Conservation (phyloP, 2,329 filamentous ascomycete genomes). For the Dactylellina drechsleri region DNA sequence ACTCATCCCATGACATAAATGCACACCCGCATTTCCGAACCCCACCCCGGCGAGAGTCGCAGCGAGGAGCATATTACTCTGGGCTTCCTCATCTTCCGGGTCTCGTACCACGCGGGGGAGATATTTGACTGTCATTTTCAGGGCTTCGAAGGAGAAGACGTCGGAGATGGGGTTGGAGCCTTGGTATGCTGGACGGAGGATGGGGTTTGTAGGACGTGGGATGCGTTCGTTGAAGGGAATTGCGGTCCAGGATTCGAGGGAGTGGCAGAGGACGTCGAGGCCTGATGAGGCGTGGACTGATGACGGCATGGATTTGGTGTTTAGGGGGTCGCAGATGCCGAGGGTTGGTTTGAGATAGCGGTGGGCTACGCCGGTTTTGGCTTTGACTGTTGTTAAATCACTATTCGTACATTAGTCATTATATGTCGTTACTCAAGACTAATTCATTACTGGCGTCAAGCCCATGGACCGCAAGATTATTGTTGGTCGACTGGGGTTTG, state of each 20-base stretch:
- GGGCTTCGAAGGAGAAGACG: slow-evolving; percentile 90
- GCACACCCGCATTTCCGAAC: slow-evolving; percentile 96
- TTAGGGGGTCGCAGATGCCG: slow-evolving; percentile 82
- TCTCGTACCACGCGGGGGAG: slow-evolving; percentile 86
- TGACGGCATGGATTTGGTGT: slow-evolving; percentile 94
- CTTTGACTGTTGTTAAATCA: slow-evolving; percentile 85
- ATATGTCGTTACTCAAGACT: no score
- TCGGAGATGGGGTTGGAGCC: slow-evolving; percentile 97
- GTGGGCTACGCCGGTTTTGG: slow-evolving; percentile 96
- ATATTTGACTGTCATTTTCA: slow-evolving; percentile 87
- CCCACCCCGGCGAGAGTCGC: slow-evolving; percentile 94
- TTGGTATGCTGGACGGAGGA: slow-evolving; percentile 92
- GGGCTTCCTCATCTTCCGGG: slow-evolving; percentile 90
- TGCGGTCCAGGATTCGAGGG: slow-evolving; percentile 95
- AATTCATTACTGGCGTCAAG: no score
- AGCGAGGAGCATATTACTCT: slow-evolving; percentile 93
- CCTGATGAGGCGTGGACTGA: slow-evolving; percentile 92
- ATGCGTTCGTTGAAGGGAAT: slow-evolving; percentile 90
- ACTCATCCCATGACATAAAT: slow-evolving; percentile 90
- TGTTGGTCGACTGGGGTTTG: neutral
- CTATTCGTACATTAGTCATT: slow-evolving; percentile 27
- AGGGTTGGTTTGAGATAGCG: slow-evolving; percentile 94
- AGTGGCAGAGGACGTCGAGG: slow-evolving; percentile 93
- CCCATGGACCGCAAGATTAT: no score
- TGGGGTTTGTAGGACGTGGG: slow-evolving; percentile 86